Evolutionary conservation across 2,329 filamentous ascomycete genomes (phyloP).

Genomic region (Arachnomyces sp.): DNA sequence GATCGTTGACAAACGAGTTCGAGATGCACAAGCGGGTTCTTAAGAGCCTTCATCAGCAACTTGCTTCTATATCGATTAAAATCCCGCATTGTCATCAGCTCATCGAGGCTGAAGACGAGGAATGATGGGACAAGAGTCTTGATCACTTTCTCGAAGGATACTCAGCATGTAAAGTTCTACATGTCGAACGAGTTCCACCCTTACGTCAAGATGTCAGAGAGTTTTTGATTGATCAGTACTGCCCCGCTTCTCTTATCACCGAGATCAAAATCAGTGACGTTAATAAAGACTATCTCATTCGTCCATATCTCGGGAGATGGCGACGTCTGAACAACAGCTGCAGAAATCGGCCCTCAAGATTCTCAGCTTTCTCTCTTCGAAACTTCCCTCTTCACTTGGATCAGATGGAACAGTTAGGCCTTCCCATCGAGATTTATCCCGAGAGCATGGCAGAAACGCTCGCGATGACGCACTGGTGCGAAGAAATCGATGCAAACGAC

Average conservation of each 20-base stretch:
- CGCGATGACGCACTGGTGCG: constrained; percentile 45
- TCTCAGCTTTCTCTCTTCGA: constrained; percentile 31
- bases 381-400: constrained; percentile 47
- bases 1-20: constrained; percentile 25
- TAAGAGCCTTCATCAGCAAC: constrained; percentile 8
- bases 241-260: constrained; percentile 15
- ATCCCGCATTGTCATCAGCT: constrained; percentile 21
- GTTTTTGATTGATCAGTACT: constrained; percentile 28
- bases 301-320: constrained; percentile 42
- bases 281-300: constrained; percentile 44
- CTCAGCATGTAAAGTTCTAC: constrained; percentile 27
- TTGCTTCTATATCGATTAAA: constrained; percentile 8
- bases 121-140: constrained; percentile 23
- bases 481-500: constrained; percentile 44
- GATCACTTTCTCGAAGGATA: constrained; percentile 21
- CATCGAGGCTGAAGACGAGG: constrained; percentile 14
- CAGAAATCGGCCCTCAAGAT: constrained; percentile 13
- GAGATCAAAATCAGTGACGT: constrained; percentile 23
- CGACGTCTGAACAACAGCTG: constrained; percentile 8
- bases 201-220: constrained; percentile 19
- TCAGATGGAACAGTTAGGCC: constrained; percentile 40
- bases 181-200: constrained; percentile 28
- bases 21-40: constrained; percentile 22
- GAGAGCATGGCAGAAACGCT: constrained; percentile 43
- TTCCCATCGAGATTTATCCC: constrained; percentile 33